A percentile compares a stretch with the other conserved stretches of the same genome.
These are phyloP conservation scores for Mucor racemosus DNA, from an alignment of 371 early-diverging fungal genomes.

Conservation along the genomic window DNA sequence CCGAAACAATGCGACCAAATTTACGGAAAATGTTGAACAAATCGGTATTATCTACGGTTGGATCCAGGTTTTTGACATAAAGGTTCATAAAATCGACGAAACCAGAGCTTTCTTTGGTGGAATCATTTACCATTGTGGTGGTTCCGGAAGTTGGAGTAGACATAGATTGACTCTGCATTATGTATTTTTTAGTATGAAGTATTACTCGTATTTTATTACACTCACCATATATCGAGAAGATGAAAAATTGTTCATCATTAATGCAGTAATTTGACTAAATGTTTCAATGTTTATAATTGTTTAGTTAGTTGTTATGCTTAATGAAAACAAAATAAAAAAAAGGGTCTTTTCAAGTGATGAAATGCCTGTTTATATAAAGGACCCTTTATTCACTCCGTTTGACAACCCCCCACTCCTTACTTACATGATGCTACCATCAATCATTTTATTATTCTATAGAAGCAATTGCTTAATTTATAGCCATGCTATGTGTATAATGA, in stretches of 20 bases:
- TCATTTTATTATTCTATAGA: constrained; percentile 22
- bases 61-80: constrained; percentile 54
- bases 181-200: background rate
- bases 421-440: constrained; percentile 29
- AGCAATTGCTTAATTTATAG: background rate
- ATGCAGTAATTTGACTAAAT: constrained; percentile 14
- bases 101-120: constrained; percentile 15
- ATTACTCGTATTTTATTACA: background rate
- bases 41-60: constrained; percentile 42
- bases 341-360: background rate
- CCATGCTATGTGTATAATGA: background rate
- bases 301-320: background rate
- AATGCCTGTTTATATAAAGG: background rate
- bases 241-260: constrained; percentile 10
- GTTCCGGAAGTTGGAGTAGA: constrained; percentile 7
- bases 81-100: constrained; percentile 42
- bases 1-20: constrained; percentile 55
- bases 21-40: constrained; percentile 43
- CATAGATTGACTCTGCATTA: constrained; percentile 3
- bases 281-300: background rate
- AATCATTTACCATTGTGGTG: background rate
- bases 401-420: background rate
- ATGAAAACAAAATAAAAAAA: background rate
- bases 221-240: background rate
- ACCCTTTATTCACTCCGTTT: constrained; percentile 3